A percentile compares a stretch with the other conserved stretches of the same genome.
These are phyloP conservation scores for Cucumis cinereus DNA, from an alignment of 306 rosid genomes.

Conservation along the genomic window DNA sequence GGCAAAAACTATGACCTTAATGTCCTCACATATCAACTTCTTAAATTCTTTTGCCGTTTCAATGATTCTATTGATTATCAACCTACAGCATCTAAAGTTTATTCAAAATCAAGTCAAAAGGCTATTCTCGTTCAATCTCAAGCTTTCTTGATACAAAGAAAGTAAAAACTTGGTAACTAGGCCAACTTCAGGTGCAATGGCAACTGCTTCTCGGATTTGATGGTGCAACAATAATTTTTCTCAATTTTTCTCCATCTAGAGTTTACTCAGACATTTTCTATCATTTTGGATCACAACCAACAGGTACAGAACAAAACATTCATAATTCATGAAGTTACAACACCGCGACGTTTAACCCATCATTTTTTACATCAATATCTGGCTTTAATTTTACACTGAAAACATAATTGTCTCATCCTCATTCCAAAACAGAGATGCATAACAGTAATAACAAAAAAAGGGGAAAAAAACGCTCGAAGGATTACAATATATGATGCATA, in stretches of 20 bases:
- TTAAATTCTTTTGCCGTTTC: not conserved
- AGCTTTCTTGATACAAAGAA: not conserved
- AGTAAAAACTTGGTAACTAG: not conserved
- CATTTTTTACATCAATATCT: not conserved
- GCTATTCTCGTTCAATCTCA: not conserved
- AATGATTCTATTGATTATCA: not conserved
- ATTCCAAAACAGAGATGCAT: not conserved
- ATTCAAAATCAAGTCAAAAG: not conserved
- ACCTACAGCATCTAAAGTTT: not conserved
- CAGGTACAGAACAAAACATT: not conserved
- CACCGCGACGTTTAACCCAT: not conserved
- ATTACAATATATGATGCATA: slow-evolving; percentile 19
- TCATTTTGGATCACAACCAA: not conserved
- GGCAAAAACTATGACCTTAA: not conserved
- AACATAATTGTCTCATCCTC: not conserved
- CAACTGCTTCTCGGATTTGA: not conserved
- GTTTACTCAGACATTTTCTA: not conserved
- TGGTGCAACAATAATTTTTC: not conserved
- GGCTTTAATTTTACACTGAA: not conserved
- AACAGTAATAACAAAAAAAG: not conserved
- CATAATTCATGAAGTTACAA: not conserved
- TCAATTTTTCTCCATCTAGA: not conserved
- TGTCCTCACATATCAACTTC: not conserved
- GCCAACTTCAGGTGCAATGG: not conserved
- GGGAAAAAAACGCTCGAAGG: not conserved